Evolutionary conservation across 768 basidiomycete genomes (phyloP).

Genomic region (Lactifluus volemus): DNA sequence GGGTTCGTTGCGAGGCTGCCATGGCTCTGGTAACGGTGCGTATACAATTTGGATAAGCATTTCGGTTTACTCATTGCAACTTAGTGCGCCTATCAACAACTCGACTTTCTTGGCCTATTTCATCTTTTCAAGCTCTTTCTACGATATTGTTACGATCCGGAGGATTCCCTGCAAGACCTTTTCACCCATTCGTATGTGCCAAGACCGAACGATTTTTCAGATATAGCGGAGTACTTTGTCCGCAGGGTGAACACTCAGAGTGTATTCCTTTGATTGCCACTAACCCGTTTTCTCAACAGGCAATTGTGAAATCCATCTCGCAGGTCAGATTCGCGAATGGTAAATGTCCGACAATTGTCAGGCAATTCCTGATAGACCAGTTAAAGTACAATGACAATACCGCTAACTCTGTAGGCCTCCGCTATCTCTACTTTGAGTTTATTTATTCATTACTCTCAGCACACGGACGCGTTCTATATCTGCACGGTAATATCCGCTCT

Average conservation of each 20-base stretch:
- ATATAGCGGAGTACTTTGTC: slow-evolving; percentile 88
- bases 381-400: slow-evolving; percentile 96
- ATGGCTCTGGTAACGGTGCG: slow-evolving; percentile 72
- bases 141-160: slow-evolving; percentile 83
- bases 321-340: slow-evolving; percentile 81
- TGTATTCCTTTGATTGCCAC: background rate
- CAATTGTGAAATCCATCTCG: slow-evolving; percentile 73
- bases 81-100: slow-evolving; percentile 74
- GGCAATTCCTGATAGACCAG: slow-evolving; percentile 84
- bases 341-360: slow-evolving; percentile 77
- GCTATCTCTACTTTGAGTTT: slow-evolving; percentile 4
- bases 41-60: slow-evolving; percentile 10
- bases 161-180: slow-evolving; percentile 71
- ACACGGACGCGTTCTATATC: slow-evolving; percentile 86
- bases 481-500: slow-evolving; percentile 78
- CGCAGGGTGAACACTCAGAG: slow-evolving; percentile 57
- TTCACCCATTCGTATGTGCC: slow-evolving; percentile 89
- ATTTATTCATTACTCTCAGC: slow-evolving; percentile 37
- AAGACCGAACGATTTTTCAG: slow-evolving; percentile 89
- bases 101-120: slow-evolving; percentile 88
- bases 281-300: slow-evolving; percentile 33
- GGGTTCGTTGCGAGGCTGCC: slow-evolving; percentile 93
- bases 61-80: slow-evolving; percentile 11
- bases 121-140: slow-evolving; percentile 94
- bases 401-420: slow-evolving; percentile 61